These are phyloP conservation scores for Hypoxylon sp. DNA, from an alignment of 2,329 filamentous ascomycete species.

Conservation along the genomic window DNA sequence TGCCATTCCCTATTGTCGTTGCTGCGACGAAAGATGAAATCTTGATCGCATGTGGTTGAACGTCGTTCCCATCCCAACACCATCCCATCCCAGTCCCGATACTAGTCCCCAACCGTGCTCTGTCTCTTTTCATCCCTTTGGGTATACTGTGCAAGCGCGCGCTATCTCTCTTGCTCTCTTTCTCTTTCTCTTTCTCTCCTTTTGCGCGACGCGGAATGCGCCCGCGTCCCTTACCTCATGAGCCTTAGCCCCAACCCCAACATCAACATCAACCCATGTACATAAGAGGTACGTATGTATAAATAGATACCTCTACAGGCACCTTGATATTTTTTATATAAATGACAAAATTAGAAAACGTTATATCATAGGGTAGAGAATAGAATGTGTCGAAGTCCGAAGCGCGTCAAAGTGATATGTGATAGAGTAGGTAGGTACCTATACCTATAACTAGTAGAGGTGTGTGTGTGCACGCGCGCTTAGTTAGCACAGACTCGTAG, in stretches of 20 bases:
- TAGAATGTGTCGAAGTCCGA: slow-evolving; percentile 9
- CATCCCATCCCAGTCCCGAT: not conserved
- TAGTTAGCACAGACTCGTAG: slow-evolving; percentile 17
- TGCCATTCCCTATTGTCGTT: not conserved
- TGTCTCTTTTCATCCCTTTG: slow-evolving; percentile 5
- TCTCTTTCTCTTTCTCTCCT: not conserved
- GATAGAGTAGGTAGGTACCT: no score
- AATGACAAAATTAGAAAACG: slow-evolving; percentile 15
- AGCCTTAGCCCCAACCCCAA: not conserved
- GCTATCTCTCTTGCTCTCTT: not conserved
- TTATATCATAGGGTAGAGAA: slow-evolving; percentile 13
- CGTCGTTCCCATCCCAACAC: not conserved
- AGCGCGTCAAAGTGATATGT: not conserved
- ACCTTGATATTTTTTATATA: slow-evolving; percentile 10
- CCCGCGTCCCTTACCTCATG: not conserved
- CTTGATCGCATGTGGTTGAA: slow-evolving; percentile 5
- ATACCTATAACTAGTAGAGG: no score
- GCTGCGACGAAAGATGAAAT: slow-evolving; percentile 6
- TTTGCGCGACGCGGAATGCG: not conserved
- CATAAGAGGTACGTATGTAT: slow-evolving; percentile 13
- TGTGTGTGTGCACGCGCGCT: not conserved
- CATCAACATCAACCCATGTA: no score
- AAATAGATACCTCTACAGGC: slow-evolving; percentile 1
- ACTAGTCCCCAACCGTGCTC: not conserved
- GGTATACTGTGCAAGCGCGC: slow-evolving; percentile 22